Percentiles rank a stretch among this genome's conserved stretches.
Evolutionary conservation across 192 early-diverging fungal species (phyloP).

Genomic region (Coemansia sp.): DNA sequence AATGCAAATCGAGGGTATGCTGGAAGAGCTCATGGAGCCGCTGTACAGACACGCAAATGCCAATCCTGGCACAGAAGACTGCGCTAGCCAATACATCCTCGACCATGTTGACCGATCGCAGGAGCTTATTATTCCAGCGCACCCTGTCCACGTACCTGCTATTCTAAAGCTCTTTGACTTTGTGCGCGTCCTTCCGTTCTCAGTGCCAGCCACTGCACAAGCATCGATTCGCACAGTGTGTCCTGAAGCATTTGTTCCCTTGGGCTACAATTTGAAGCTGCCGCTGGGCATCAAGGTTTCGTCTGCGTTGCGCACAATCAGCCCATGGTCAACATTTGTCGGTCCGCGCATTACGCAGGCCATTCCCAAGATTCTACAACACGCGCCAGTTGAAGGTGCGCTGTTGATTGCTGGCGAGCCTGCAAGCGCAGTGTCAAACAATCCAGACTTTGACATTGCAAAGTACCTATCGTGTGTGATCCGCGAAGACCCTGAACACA

Average conservation of each 20-base stretch:
- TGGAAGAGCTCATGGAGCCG: conserved; percentile 38
- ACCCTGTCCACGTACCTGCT: conserved; percentile 63
- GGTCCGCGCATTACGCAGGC: conserved; percentile 55
- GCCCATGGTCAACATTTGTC: conserved; percentile 60
- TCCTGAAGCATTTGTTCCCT: conserved; percentile 23
- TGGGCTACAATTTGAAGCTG: conserved; percentile 54
- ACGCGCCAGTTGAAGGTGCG: conserved; percentile 29
- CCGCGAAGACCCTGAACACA: conserved; percentile 53
- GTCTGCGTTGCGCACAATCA: conserved; percentile 65
- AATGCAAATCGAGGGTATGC: conserved; percentile 47
- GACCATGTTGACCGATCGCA: conserved; percentile 21
- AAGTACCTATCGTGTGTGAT: conserved; percentile 62
- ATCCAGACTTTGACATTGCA: conserved; percentile 58
- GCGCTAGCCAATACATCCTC: conserved; percentile 19
- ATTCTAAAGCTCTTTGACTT: conserved; percentile 51
- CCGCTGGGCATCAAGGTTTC: conserved; percentile 63
- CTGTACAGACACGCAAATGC: conserved; percentile 31
- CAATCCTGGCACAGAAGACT: not conserved
- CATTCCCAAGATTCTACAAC: conserved; percentile 46
- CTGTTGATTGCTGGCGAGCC: conserved; percentile 57
- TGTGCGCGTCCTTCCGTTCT: conserved; percentile 42
- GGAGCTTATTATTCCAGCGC: conserved; percentile 57
- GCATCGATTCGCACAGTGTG: conserved; percentile 61
- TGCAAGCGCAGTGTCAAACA: conserved; percentile 51
- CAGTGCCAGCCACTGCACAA: conserved; percentile 51